Evolutionary conservation across 1,284 basidiomycete species (phyloP).

Genomic region (Trametes sp.): DNA sequence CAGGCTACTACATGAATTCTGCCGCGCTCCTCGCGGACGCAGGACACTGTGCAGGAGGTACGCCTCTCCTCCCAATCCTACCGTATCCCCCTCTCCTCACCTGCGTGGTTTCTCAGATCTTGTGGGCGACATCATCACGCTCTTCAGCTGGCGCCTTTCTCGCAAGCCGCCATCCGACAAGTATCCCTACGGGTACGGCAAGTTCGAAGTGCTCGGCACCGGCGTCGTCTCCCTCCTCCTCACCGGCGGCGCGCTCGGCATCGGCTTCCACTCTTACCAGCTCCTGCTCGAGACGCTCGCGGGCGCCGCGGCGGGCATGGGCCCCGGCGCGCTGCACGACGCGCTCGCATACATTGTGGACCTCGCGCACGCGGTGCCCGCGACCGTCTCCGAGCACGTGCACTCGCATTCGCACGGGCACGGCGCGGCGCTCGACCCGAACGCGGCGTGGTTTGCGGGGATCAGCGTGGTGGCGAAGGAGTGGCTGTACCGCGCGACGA

Average conservation of each 20-base stretch:
- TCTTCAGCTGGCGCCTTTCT: conserved; percentile 92
- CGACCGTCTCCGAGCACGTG: conserved; percentile 48
- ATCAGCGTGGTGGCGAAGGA: conserved; percentile 87
- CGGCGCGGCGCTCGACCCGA: conserved; percentile 76
- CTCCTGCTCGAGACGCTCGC: conserved; percentile 75
- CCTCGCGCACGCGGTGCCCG: conserved; percentile 60
- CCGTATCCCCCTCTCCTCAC: no score
- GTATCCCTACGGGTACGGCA: conserved; percentile 92
- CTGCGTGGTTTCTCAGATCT: no score
- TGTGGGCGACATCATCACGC: conserved; percentile 91
- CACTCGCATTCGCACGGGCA: conserved; percentile 67
- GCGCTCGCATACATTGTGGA: conserved; percentile 63
- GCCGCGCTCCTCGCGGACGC: conserved; percentile 95
- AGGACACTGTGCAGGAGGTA: conserved; percentile 91
- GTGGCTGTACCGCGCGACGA: conserved; percentile 90
- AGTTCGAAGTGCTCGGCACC: conserved; percentile 94
- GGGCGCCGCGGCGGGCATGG: conserved; percentile 61
- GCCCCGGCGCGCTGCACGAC: conserved; percentile 68
- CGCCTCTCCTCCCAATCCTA: conserved; percentile 40
- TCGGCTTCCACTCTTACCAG: conserved; percentile 92
- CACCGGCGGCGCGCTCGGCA: conserved; percentile 88
- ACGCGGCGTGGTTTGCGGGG: conserved; percentile 96
- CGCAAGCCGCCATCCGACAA: conserved; percentile 77
- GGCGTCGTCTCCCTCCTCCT: conserved; percentile 85
- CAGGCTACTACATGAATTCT: conserved; percentile 89